Percentiles rank a stretch among this genome's conserved stretches.
Conservation (phyloP, 2,329 filamentous ascomycete species). For the Stemphylium vesicarium region DNA sequence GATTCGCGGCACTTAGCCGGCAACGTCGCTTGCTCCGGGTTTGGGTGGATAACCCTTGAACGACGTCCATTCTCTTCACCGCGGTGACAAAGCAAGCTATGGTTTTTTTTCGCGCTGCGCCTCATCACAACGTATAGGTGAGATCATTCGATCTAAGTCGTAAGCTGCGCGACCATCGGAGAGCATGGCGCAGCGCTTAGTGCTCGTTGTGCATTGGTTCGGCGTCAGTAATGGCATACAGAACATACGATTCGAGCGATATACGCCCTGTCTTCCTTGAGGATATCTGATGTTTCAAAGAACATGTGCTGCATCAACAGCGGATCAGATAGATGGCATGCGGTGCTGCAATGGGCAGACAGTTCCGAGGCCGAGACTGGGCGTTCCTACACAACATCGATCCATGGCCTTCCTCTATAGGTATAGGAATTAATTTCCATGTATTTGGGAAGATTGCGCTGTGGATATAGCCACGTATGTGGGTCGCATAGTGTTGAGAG, state of each 20-base stretch:
- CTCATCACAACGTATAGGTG: no score
- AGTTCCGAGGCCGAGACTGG: conserved; percentile 1
- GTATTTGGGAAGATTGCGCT: neutral
- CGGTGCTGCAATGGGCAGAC: conserved; percentile 1
- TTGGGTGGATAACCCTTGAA: neutral
- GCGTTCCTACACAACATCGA: neutral
- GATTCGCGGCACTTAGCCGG: neutral
- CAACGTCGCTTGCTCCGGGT: neutral
- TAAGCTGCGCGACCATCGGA: no score
- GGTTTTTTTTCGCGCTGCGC: neutral
- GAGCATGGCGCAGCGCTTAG: no score
- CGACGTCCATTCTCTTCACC: neutral
- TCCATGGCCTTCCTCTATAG: neutral
- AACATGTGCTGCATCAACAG: neutral
- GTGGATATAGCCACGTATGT: neutral
- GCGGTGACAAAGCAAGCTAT: neutral
- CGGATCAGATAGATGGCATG: neutral
- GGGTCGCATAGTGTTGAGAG: neutral
- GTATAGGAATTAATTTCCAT: neutral
- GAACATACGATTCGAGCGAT: neutral
- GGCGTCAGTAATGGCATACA: neutral
- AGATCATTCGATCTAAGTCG: no score
- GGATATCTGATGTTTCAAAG: conserved; percentile 1
- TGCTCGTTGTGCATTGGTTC: no score
- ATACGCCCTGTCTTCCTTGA: neutral